phyloP scores from a whole-genome alignment of 208 protist species.

The Acanthamoeba castellanii region DNA sequence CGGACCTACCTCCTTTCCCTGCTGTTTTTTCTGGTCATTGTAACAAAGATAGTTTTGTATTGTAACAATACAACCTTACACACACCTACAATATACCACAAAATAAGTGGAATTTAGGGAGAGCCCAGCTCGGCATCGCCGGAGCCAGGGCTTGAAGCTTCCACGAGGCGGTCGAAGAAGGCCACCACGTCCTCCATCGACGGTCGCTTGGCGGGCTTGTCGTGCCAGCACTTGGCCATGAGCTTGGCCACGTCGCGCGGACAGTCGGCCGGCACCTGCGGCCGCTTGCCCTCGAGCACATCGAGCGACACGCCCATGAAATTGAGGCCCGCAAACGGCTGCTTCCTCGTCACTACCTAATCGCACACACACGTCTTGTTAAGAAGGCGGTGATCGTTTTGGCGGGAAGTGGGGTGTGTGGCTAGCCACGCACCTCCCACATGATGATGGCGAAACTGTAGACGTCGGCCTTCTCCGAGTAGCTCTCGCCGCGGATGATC shows the following conservation, averaged over 20 bases:
- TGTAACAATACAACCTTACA: too few species aligned
- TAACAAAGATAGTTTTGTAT: too few species aligned
- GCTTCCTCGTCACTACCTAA: not conserved
- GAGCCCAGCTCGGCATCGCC: too few species aligned
- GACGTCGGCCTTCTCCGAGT: not conserved
- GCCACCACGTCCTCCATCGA: not conserved
- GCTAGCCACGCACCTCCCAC: not conserved
- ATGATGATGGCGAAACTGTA: slow-evolving; percentile 2
- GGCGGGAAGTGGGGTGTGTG: too few species aligned
- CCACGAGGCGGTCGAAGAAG: not conserved
- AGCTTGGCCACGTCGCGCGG: slow-evolving; percentile 24
- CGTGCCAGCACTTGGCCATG: slow-evolving; percentile 51
- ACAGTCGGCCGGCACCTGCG: not conserved
- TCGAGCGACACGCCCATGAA: slow-evolving; percentile 30
- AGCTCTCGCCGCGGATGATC: slow-evolving; percentile 7
- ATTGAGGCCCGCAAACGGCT: slow-evolving; percentile 14
- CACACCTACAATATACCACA: too few species aligned
- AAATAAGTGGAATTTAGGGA: too few species aligned
- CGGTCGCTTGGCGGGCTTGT: not conserved
- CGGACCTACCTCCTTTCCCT: too few species aligned
- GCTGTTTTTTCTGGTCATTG: too few species aligned
- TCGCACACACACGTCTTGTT: too few species aligned
- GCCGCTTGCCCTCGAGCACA: slow-evolving; percentile 29
- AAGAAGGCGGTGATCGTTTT: too few species aligned
- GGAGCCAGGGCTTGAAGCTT: too few species aligned